These are phyloP conservation scores for Cadophora luteo-olivacea DNA, from an alignment of 2,329 filamentous ascomycete species.

Conservation along the genomic window DNA sequence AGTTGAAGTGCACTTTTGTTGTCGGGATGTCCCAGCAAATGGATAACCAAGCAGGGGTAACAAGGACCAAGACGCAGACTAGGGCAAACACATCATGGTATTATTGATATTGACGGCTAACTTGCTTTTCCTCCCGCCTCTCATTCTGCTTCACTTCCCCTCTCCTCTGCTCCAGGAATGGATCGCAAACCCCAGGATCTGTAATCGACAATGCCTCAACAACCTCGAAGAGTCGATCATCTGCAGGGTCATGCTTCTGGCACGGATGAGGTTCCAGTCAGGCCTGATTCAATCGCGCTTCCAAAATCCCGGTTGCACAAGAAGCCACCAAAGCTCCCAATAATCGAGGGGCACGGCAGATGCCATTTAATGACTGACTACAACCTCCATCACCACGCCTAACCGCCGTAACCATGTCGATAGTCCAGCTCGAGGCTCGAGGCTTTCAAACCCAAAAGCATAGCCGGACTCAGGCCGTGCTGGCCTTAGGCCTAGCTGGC, in stretches of 20 bases:
- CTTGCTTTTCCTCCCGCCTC: not conserved
- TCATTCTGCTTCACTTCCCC: not conserved
- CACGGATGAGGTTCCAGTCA: not conserved
- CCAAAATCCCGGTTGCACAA: conserved; percentile 9
- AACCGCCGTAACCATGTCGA: not conserved
- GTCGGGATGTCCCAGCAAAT: not conserved
- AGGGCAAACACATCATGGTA: too few species aligned
- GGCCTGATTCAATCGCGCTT: not conserved
- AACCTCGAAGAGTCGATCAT: conserved; percentile 1
- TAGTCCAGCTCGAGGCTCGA: not conserved
- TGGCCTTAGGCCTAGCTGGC: too few species aligned
- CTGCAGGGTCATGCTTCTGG: not conserved
- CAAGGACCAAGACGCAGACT: not conserved
- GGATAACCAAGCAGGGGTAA: not conserved
- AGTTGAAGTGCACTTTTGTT: not conserved
- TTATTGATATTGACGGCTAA: not conserved
- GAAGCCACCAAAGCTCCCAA: conserved; percentile 2
- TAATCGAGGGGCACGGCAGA: conserved; percentile 5
- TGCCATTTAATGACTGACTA: not conserved
- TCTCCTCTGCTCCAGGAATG: not conserved
- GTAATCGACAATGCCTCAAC: conserved; percentile 7
- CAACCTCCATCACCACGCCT: not conserved
- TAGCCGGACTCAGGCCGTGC: conserved; percentile 1
- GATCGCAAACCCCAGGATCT: not conserved
- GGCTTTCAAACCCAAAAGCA: not conserved